Percentiles rank a stretch among this genome's conserved stretches.
These are phyloP conservation scores for Eleusine coracana DNA, from an alignment of 176 grass and related monocot species.

Conservation along the genomic window DNA sequence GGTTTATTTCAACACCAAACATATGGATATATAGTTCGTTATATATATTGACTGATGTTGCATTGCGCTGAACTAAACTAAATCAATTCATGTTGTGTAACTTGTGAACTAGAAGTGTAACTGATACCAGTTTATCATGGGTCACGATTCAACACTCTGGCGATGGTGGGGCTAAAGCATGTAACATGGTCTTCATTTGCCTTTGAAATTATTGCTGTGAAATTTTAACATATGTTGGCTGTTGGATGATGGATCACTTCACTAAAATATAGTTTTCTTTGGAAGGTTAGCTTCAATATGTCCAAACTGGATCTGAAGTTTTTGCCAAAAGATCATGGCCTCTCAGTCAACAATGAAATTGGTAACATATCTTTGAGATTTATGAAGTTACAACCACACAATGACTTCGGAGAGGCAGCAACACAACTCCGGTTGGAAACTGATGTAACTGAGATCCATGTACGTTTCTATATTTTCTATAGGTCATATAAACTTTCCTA, in stretches of 20 bases:
- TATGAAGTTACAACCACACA: conserved; percentile 53
- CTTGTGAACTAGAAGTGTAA: not conserved
- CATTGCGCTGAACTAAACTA: not conserved
- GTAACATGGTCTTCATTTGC: conserved; percentile 24
- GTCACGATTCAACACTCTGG: not conserved
- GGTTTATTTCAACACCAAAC: conserved; percentile 6
- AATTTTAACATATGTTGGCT: conserved; percentile 19
- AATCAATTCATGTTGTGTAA: conserved; percentile 1
- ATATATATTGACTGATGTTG: conserved; percentile 15
- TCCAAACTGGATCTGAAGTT: conserved; percentile 87
- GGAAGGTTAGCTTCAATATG: conserved; percentile 99
- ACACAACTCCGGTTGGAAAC: conserved; percentile 69
- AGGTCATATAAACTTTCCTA: conserved; percentile 26
- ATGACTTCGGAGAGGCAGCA: conserved; percentile 56
- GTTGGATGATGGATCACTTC: conserved; percentile 38
- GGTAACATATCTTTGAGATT: conserved; percentile 63
- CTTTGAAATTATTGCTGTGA: conserved; percentile 18
- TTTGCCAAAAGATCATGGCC: conserved; percentile 63
- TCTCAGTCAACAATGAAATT: conserved; percentile 72
- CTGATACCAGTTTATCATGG: not conserved
- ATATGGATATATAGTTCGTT: conserved; percentile 22
- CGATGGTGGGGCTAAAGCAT: not conserved
- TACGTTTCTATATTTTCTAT: conserved; percentile 48
- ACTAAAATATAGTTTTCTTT: conserved; percentile 88
- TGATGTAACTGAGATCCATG: conserved; percentile 73